Conservation (phyloP, 257 asterid species). For the Solanum boliviense region DNA sequence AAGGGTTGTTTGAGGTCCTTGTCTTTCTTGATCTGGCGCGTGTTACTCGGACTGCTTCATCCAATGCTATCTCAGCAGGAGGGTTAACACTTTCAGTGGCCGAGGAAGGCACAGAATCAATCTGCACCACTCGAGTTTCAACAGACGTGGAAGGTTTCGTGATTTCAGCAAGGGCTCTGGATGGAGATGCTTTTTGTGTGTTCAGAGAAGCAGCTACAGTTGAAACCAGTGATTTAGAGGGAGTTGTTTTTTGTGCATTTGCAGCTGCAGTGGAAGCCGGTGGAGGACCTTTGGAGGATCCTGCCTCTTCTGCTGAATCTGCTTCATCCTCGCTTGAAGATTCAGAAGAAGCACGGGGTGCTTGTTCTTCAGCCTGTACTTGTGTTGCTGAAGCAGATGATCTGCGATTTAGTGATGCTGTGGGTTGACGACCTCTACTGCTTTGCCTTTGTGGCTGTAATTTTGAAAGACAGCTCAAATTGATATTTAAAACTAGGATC, state of each 20-base stretch:
- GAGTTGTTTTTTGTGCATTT: constrained; percentile 38
- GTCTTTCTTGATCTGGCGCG: constrained; percentile 7
- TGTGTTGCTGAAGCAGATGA: constrained; percentile 15
- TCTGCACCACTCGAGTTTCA: constrained; percentile 2
- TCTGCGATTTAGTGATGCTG: constrained; percentile 22
- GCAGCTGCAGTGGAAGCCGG: constrained; percentile 19
- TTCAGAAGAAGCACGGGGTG: constrained; percentile 25
- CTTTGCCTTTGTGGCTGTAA: constrained; percentile 23
- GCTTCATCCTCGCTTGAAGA: constrained; percentile 38
- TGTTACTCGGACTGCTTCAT: background rate
- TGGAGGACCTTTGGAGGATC: constrained; percentile 26
- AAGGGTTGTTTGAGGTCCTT: background rate
- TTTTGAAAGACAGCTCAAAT: background rate
- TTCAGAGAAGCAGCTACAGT: constrained; percentile 19
- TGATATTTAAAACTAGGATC: background rate
- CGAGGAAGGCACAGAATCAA: background rate
- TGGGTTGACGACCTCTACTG: constrained; percentile 23
- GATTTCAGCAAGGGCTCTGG: constrained; percentile 17
- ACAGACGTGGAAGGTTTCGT: constrained; percentile 7
- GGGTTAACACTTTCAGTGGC: background rate
- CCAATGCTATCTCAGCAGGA: background rate
- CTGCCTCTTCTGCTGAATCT: constrained; percentile 30
- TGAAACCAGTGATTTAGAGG: constrained; percentile 16
- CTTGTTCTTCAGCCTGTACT: constrained; percentile 12
- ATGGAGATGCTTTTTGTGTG: constrained; percentile 42